phyloP scores from a whole-genome alignment of 1,139 yeast genomes.

The Kodamaea suecica region DNA sequence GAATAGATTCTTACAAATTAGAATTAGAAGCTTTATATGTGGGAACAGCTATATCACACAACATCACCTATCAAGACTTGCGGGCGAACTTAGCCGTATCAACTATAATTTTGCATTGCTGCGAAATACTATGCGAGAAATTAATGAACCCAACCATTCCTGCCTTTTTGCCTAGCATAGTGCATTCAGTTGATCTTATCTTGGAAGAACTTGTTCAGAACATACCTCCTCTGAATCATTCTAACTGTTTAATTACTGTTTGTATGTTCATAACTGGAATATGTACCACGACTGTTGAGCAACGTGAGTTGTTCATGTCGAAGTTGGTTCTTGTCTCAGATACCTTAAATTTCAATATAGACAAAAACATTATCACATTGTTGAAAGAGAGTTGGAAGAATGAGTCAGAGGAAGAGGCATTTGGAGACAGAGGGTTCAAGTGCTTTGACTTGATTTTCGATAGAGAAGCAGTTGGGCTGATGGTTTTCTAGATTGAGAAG shows the following conservation, averaged over 20 bases:
- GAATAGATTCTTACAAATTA: conserved; percentile 10
- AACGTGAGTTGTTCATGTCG: conserved; percentile 20
- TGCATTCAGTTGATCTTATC: conserved; percentile 20
- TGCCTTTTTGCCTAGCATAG: conserved; percentile 21
- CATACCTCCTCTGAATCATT: conserved; percentile 16
- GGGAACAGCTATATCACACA: neutral
- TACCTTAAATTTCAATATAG: conserved; percentile 12
- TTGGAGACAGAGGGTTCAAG: conserved; percentile 15
- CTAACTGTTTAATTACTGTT: conserved; percentile 17
- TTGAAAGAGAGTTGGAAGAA: conserved; percentile 13
- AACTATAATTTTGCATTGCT: conserved; percentile 11
- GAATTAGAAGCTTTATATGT: conserved; percentile 9
- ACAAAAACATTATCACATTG: conserved; percentile 11
- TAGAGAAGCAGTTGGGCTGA: conserved; percentile 13
- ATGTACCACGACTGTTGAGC: conserved; percentile 18
- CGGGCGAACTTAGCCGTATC: conserved; percentile 17
- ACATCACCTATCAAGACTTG: conserved; percentile 10
- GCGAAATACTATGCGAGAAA: conserved; percentile 18
- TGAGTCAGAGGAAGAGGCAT: conserved; percentile 10
- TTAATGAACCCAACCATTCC: conserved; percentile 21
- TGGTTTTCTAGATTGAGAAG: conserved; percentile 10
- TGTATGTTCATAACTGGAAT: conserved; percentile 29
- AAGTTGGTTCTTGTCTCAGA: conserved; percentile 13
- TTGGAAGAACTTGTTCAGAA: conserved; percentile 16
- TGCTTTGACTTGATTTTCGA: conserved; percentile 17